Evolutionary conservation across 2,329 filamentous ascomycete species (phyloP).

Genomic region (Trichoderma semiorbis): DNA sequence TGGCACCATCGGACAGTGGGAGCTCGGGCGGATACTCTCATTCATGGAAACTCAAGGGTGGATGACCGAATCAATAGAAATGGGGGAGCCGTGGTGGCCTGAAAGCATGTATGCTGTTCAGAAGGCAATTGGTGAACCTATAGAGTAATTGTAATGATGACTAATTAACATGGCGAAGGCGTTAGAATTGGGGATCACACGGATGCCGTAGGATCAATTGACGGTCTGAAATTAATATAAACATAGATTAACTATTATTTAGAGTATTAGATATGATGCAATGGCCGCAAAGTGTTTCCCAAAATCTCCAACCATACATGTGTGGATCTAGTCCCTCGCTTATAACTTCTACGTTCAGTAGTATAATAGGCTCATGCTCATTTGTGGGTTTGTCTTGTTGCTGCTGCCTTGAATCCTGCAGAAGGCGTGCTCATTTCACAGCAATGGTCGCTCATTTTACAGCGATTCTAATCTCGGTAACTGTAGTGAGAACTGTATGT

Average conservation of each 20-base stretch:
- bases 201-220: not conserved
- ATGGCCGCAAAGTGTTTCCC: not conserved
- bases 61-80: not conserved
- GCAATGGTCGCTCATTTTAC: not conserved
- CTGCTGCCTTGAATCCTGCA: not conserved
- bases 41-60: not conserved
- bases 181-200: not conserved
- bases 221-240: not conserved
- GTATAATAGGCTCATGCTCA: accelerated
- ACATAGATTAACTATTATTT: not conserved
- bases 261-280: not conserved
- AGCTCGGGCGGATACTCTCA: not conserved
- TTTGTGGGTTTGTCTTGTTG: not conserved
- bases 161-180: not conserved
- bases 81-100: not conserved
- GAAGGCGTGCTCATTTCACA: not conserved
- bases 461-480: not conserved
- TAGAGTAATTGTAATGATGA: not conserved
- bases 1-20: constrained; percentile 7
- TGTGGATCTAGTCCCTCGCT: not conserved
- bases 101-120: constrained; percentile 9
- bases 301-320: not conserved
- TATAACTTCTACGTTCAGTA: not conserved
- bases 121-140: constrained; percentile 2
- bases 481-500: not conserved